These are phyloP conservation scores for Sporothrix phasma DNA, from an alignment of 2,329 filamentous ascomycete genomes.

Conservation along the genomic window DNA sequence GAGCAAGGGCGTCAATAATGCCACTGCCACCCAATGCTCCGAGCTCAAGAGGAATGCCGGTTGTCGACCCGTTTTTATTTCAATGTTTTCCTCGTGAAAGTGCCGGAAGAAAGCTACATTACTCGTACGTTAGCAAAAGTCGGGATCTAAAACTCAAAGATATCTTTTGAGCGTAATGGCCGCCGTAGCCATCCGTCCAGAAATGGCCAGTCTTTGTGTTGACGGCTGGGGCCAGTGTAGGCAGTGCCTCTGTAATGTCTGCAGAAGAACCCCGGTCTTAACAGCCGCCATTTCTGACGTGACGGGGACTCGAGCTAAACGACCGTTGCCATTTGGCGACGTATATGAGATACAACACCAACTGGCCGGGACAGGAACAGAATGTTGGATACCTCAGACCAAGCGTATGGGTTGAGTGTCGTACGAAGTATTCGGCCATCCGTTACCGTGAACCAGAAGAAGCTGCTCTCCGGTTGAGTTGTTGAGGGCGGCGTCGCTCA, in stretches of 20 bases:
- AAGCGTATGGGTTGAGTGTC: slow-evolving; percentile 45
- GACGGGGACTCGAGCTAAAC: slow-evolving; percentile 26
- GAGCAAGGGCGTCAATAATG: slow-evolving; percentile 15
- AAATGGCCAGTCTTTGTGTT: slow-evolving; percentile 19
- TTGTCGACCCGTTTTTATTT: slow-evolving; percentile 35
- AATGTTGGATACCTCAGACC: slow-evolving; percentile 42
- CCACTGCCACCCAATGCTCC: slow-evolving; percentile 35
- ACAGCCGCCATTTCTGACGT: slow-evolving; percentile 16
- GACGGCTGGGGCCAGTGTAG: slow-evolving; percentile 34
- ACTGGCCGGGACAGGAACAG: slow-evolving; percentile 52
- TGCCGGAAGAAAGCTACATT: slow-evolving; percentile 42
- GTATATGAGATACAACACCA: slow-evolving; percentile 26
- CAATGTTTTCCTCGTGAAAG: slow-evolving; percentile 46
- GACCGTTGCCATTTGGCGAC: background rate
- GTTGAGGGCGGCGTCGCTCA: slow-evolving; percentile 22
- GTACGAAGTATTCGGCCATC: slow-evolving; percentile 42
- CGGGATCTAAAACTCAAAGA: background rate
- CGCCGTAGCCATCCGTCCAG: slow-evolving; percentile 35
- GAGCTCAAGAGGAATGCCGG: slow-evolving; percentile 36
- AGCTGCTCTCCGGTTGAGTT: slow-evolving; percentile 45
- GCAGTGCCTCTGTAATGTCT: slow-evolving; percentile 36
- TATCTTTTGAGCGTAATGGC: slow-evolving; percentile 29
- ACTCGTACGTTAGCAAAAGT: background rate
- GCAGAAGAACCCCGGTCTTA: slow-evolving; percentile 20
- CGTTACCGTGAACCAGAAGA: slow-evolving; percentile 50